These are phyloP conservation scores for Saccharomycopsis sp. DNA, from an alignment of 805 yeast genomes.

Conservation along the genomic window DNA sequence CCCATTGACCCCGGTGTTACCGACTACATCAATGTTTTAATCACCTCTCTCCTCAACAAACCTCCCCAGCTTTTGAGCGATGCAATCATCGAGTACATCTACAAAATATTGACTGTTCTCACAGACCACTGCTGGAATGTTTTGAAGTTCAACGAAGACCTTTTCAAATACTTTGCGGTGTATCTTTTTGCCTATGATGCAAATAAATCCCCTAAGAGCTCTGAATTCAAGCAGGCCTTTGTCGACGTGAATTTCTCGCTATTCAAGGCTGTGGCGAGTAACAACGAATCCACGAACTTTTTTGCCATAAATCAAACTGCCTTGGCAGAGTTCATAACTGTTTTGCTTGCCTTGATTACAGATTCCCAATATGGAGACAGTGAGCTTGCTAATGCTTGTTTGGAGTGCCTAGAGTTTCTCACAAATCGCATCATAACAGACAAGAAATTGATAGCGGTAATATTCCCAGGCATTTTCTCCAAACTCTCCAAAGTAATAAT, in stretches of 20 bases:
- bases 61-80: background rate
- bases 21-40: slow-evolving; percentile 4
- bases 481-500: slow-evolving; percentile 14
- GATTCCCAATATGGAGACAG: background rate
- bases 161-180: slow-evolving; percentile 10
- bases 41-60: slow-evolving; percentile 1
- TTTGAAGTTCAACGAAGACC: slow-evolving; percentile 1
- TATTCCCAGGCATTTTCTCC: slow-evolving; percentile 17
- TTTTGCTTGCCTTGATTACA: background rate
- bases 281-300: background rate
- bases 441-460: slow-evolving; percentile 3
- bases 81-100: slow-evolving; percentile 7
- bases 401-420: slow-evolving; percentile 4
- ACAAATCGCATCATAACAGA: slow-evolving; percentile 8
- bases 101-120: slow-evolving; percentile 5
- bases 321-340: slow-evolving; percentile 12
- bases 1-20: slow-evolving; percentile 8
- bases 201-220: background rate
- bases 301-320: slow-evolving; percentile 10
- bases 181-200: slow-evolving; percentile 4
- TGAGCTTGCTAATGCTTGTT: background rate
- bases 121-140: slow-evolving; percentile 12
- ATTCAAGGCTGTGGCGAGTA: background rate
- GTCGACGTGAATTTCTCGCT: slow-evolving; percentile 5
- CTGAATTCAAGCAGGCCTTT: slow-evolving; percentile 5